Conservation (phyloP, 2,329 filamentous ascomycete genomes). For the Drechslerella coelobrocha region DNA sequence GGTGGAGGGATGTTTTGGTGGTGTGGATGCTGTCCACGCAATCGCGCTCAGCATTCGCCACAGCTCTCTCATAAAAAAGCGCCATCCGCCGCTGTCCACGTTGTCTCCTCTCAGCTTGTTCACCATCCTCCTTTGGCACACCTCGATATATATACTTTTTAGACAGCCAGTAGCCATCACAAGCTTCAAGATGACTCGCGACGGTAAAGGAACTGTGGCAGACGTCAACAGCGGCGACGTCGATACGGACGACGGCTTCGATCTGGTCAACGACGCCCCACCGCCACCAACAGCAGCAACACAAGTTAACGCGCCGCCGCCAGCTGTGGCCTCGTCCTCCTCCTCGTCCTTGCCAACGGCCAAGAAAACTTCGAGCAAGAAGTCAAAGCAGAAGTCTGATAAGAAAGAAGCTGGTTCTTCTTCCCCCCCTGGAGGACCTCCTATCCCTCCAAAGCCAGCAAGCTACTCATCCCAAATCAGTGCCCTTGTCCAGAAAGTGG, state of each 20-base stretch:
- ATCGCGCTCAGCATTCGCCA: slow-evolving; percentile 28
- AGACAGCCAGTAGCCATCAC: background rate
- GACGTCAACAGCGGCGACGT: slow-evolving; percentile 16
- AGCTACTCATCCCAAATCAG: slow-evolving; percentile 32
- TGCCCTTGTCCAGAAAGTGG: slow-evolving; percentile 20
- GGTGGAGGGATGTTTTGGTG: background rate
- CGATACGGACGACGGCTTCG: slow-evolving; percentile 38
- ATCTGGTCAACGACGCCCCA: slow-evolving; percentile 41
- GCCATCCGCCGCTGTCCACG: background rate
- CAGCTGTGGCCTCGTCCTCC: slow-evolving; percentile 11
- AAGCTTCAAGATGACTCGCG: slow-evolving; percentile 27
- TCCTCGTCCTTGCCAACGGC: background rate
- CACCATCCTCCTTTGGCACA: background rate
- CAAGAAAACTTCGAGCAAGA: background rate
- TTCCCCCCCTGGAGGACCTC: slow-evolving; percentile 19
- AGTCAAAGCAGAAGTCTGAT: background rate
- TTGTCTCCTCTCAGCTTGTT: slow-evolving; percentile 2
- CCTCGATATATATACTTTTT: background rate
- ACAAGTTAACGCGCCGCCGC: slow-evolving; percentile 7
- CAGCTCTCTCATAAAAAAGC: background rate
- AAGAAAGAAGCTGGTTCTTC: background rate
- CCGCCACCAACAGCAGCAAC: slow-evolving; percentile 49
- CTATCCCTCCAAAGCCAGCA: slow-evolving; percentile 36
- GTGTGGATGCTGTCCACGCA: slow-evolving; percentile 16
- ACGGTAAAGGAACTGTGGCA: background rate